Percentiles rank a stretch among this genome's conserved stretches.
These are phyloP conservation scores for Saccharomycopsis schoenii DNA, from an alignment of 805 yeast species.

Conservation along the genomic window DNA sequence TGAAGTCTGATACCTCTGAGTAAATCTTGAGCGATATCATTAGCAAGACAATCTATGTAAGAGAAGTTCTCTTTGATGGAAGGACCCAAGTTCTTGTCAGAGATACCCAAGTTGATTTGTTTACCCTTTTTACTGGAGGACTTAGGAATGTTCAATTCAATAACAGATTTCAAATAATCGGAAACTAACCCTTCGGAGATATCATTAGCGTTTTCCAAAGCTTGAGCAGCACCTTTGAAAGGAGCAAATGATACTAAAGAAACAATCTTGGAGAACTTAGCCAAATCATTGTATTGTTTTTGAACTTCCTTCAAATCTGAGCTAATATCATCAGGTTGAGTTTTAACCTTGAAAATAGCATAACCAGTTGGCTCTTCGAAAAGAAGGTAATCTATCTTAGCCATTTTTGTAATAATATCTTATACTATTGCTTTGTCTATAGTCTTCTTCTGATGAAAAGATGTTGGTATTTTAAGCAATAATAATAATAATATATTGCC, in stretches of 20 bases:
- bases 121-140: conserved; percentile 52
- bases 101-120: conserved; percentile 71
- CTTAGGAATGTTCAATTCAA: conserved; percentile 88
- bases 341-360: conserved; percentile 86
- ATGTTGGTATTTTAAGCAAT: conserved; percentile 1
- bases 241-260: conserved; percentile 95
- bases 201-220: conserved; percentile 95
- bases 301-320: conserved; percentile 90
- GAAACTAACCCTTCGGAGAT: conserved; percentile 94
- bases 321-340: conserved; percentile 92
- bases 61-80: conserved; percentile 89
- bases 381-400: conserved; percentile 60
- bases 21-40: conserved; percentile 89
- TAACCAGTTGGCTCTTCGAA: conserved; percentile 99
- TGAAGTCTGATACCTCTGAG: conserved; percentile 90
- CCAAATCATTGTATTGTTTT: conserved; percentile 76
- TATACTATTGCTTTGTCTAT: background rate
- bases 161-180: conserved; percentile 79
- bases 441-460: background rate
- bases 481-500: background rate
- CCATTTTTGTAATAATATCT: conserved; percentile 3
- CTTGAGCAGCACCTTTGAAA: conserved; percentile 98
- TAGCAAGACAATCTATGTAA: conserved; percentile 79
- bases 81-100: conserved; percentile 93
- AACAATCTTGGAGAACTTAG: conserved; percentile 81